phyloP scores from a whole-genome alignment of 306 rosid species.

The Cicer arietinum region DNA sequence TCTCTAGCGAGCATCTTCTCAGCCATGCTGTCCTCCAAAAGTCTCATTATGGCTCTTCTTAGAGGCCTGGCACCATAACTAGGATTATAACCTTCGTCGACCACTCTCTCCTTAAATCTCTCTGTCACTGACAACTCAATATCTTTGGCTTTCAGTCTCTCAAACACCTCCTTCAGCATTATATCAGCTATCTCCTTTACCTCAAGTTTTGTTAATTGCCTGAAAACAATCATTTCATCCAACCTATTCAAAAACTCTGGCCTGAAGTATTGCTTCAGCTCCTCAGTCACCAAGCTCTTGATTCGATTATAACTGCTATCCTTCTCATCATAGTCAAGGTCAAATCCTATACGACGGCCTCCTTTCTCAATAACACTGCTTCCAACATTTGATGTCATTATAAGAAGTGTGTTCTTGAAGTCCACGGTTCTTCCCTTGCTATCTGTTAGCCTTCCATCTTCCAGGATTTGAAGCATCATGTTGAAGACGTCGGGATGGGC shows the following conservation, averaged over 20 bases:
- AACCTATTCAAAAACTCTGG: slow-evolving; percentile 92
- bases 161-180: slow-evolving; percentile 94
- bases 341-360: slow-evolving; percentile 87
- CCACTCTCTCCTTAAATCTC: slow-evolving; percentile 90
- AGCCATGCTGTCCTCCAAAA: slow-evolving; percentile 97
- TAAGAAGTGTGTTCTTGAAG: slow-evolving; percentile 93
- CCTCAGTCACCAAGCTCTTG: slow-evolving; percentile 96
- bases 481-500: slow-evolving; percentile 97
- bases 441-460: slow-evolving; percentile 94
- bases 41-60: slow-evolving; percentile 96
- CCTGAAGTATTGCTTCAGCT: slow-evolving; percentile 86
- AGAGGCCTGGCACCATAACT: slow-evolving; percentile 98
- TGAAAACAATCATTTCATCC: slow-evolving; percentile 96
- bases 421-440: slow-evolving; percentile 97
- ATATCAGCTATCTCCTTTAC: slow-evolving; percentile 95
- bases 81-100: slow-evolving; percentile 93
- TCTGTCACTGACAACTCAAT: slow-evolving; percentile 94
- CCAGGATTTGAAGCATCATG: slow-evolving; percentile 98
- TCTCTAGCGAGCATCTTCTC: slow-evolving; percentile 98
- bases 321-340: slow-evolving; percentile 89
- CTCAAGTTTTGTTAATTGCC: slow-evolving; percentile 92
- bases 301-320: slow-evolving; percentile 87
- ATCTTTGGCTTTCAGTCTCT: slow-evolving; percentile 74
- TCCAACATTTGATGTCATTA: slow-evolving; percentile 96
- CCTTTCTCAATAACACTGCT: slow-evolving; percentile 98